Evolutionary conservation across 192 early-diverging fungal genomes (phyloP), one percentile per base, ranked within the genome.

Genomic region (Backusella morwellensis): DNA sequence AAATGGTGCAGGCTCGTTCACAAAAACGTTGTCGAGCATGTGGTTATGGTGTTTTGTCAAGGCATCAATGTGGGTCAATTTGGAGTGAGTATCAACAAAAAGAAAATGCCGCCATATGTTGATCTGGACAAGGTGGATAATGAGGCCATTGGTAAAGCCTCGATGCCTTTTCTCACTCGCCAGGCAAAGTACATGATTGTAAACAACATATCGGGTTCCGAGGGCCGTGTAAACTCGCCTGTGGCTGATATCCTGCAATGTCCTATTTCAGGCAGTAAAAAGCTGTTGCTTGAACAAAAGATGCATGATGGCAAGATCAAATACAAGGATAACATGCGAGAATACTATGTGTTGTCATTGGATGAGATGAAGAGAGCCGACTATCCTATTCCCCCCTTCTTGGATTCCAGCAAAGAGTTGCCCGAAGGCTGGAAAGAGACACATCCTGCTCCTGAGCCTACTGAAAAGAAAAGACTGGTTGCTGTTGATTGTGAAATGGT

Each of bases 401-500:
- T 84, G 35, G 73, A 85, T 26, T 19, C 71, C 0, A 72, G 74
- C 7, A 63, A 66, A 2, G 52, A 72, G 4, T 50, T 88, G 19
- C 68, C 34, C 17, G 44, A 80, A 0, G 88, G 76, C 5, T 90
- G 88, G 88, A 80, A 80, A 38, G 84, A 86, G 47, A 90, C 88
- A 1, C 72, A 72, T 29, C 23, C 76, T 0, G 35, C 66, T 5
- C 17, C 36, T 29, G n/a, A 76, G 11, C 40, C 41, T 15, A 32
- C 3, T 35, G 32, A 42, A 40, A 36, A 70, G 19, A 86, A 86
- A 52, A 75, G 38, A 6, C 68, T 90, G 75, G 71, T 89, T 29
- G 87, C 86, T 44, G 77, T 90, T 35, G 89, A 90, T 85, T 90
- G 89, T 85, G 89, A 90, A 77, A 90, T 90, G 88, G 86, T 89